Percentiles rank a stretch among this genome's conserved stretches.
phyloP scores from a whole-genome alignment of 1,284 basidiomycete genomes.

The Megacollybia platyphylla region DNA sequence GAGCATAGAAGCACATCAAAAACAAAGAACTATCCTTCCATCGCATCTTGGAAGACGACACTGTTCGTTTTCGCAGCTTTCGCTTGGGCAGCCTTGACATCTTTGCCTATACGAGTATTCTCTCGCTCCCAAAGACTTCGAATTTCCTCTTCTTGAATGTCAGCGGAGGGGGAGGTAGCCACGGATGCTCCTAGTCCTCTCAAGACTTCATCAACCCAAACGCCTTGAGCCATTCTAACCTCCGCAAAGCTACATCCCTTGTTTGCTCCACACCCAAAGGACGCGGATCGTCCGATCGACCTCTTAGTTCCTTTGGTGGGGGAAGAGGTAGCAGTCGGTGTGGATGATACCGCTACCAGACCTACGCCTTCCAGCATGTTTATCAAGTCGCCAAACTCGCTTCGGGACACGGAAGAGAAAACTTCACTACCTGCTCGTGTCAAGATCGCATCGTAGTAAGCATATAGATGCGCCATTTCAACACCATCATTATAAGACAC shows the following conservation, averaged over 20 bases:
- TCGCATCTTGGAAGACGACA: constrained; percentile 39
- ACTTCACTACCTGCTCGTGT: constrained; percentile 36
- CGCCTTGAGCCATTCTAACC: constrained; percentile 39
- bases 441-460: constrained; percentile 50
- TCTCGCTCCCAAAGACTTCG: constrained; percentile 59
- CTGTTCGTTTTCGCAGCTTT: constrained; percentile 11
- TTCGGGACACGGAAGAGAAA: constrained; percentile 55
- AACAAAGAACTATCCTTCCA: constrained; percentile 24
- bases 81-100: constrained; percentile 28
- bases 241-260: constrained; percentile 27
- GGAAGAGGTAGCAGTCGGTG: constrained; percentile 17
- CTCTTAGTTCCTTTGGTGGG: constrained; percentile 26
- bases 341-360: constrained; percentile 35
- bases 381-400: constrained; percentile 62
- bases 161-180: constrained; percentile 16
- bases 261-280: constrained; percentile 34
- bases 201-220: constrained; percentile 51
- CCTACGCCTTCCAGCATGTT: constrained; percentile 63
- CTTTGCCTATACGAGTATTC: constrained; percentile 36
- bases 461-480: constrained; percentile 46
- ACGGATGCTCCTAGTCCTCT: constrained; percentile 46
- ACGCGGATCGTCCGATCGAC: constrained; percentile 39
- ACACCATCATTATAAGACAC: constrained; percentile 20
- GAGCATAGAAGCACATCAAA: neutral
- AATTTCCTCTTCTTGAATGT: constrained; percentile 55